A percentile compares a stretch with the other conserved stretches of the same genome.
phyloP scores from a whole-genome alignment of 2,329 filamentous ascomycete species.

The Aspergillus alliaceus region DNA sequence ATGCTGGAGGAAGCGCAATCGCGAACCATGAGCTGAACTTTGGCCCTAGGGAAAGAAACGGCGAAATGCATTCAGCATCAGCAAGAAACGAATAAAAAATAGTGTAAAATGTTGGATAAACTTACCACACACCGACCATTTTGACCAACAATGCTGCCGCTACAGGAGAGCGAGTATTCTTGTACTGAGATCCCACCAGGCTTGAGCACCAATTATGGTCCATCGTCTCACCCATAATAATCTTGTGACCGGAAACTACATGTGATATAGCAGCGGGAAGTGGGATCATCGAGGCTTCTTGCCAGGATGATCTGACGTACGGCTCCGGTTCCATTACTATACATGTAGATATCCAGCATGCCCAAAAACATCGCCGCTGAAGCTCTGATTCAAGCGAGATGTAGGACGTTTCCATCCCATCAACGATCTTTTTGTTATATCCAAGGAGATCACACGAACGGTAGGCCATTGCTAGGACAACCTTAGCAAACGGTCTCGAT shows the following conservation, averaged over 20 bases:
- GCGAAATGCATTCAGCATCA: neutral
- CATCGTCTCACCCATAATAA: neutral
- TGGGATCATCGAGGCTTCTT: neutral
- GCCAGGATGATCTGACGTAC: neutral
- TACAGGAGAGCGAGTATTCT: neutral
- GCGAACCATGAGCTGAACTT: neutral
- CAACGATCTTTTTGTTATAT: conserved; percentile 1
- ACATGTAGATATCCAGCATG: conserved; percentile 1
- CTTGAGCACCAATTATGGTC: neutral
- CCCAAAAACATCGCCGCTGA: neutral
- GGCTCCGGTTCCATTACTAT: conserved; percentile 1
- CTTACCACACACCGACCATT: conserved; percentile 4
- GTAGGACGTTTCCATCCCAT: neutral
- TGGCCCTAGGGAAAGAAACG: neutral
- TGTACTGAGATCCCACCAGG: neutral
- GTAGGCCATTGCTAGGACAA: neutral
- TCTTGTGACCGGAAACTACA: neutral
- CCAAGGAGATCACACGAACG: neutral
- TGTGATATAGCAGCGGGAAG: neutral
- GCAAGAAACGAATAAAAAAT: neutral
- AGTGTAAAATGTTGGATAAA: neutral
- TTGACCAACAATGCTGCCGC: neutral
- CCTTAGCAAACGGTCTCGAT: neutral
- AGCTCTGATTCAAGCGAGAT: neutral
- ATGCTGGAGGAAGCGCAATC: neutral